These are phyloP conservation scores for Trichoderma sp. DNA, from an alignment of 2,329 filamentous ascomycete genomes.

Conservation along the genomic window DNA sequence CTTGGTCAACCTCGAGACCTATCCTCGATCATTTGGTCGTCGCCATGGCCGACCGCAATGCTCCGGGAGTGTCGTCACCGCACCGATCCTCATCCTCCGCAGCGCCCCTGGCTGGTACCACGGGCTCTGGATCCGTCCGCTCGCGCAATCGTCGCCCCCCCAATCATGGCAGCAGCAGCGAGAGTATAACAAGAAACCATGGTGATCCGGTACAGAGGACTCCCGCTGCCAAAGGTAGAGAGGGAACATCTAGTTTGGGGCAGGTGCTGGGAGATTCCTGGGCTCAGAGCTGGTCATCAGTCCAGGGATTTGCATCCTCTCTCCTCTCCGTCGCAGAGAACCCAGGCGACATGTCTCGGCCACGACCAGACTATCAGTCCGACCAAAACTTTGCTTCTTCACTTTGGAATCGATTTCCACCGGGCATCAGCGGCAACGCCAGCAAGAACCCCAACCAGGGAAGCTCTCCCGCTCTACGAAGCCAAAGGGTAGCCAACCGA, in stretches of 20 bases:
- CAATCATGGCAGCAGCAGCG: slow-evolving; percentile 28
- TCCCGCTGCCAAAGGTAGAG: not conserved
- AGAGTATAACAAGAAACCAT: not conserved
- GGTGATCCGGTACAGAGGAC: not conserved
- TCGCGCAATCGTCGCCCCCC: slow-evolving; percentile 51
- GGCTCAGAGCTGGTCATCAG: slow-evolving; percentile 54
- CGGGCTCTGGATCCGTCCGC: slow-evolving; percentile 42
- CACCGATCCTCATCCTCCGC: slow-evolving; percentile 48
- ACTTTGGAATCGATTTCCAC: slow-evolving; percentile 25
- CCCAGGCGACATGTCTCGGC: slow-evolving; percentile 21
- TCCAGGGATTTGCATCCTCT: slow-evolving; percentile 54
- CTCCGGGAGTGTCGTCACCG: slow-evolving; percentile 33
- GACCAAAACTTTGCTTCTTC: slow-evolving; percentile 5
- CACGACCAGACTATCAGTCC: slow-evolving; percentile 24
- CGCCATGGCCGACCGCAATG: slow-evolving; percentile 38
- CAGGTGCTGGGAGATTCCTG: slow-evolving; percentile 51
- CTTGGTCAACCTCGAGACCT: slow-evolving; percentile 30
- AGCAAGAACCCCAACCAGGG: slow-evolving; percentile 34
- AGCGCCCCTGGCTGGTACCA: slow-evolving; percentile 42
- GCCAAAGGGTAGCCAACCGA: slow-evolving; percentile 42
- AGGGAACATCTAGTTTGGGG: slow-evolving; percentile 26
- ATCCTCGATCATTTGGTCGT: slow-evolving; percentile 34
- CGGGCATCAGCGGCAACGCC: slow-evolving; percentile 21
- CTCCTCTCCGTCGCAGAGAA: slow-evolving; percentile 33
- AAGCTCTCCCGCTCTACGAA: slow-evolving; percentile 50